These are phyloP conservation scores for Linderina pennispora DNA, from an alignment of 192 early-diverging fungal species.

Conservation along the genomic window DNA sequence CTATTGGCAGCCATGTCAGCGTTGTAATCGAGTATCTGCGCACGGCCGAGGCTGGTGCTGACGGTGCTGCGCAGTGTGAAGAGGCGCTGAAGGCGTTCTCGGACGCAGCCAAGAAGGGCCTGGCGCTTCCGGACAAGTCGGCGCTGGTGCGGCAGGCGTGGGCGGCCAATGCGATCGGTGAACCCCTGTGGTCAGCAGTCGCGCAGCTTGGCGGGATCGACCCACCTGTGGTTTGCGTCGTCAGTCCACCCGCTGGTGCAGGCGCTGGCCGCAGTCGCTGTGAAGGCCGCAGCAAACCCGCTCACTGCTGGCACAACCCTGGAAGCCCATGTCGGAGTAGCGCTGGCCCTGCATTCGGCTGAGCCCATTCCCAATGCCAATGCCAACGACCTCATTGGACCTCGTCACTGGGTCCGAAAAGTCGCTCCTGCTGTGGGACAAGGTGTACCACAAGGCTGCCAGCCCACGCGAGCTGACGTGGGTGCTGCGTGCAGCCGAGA, in stretches of 20 bases:
- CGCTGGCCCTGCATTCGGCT: conserved; percentile 46
- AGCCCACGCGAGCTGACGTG: conserved; percentile 58
- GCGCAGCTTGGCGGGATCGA: not conserved
- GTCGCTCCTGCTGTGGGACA: conserved; percentile 78
- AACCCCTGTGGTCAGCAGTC: conserved; percentile 42
- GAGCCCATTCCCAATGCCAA: conserved; percentile 20
- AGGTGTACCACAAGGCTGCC: conserved; percentile 69
- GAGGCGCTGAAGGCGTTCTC: conserved; percentile 34
- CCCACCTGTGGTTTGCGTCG: conserved; percentile 10
- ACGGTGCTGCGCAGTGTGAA: conserved; percentile 20
- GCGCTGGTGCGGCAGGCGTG: conserved; percentile 56
- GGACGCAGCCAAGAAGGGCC: conserved; percentile 44
- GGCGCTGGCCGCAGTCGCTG: conserved; percentile 45
- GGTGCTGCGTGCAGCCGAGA: conserved; percentile 56
- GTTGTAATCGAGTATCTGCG: conserved; percentile 32
- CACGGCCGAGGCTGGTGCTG: not conserved
- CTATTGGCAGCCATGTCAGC: conserved; percentile 51
- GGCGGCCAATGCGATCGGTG: conserved; percentile 53
- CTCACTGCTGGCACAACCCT: conserved; percentile 52
- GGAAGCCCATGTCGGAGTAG: conserved; percentile 59
- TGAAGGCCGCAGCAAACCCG: conserved; percentile 56
- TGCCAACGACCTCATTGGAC: conserved; percentile 10
- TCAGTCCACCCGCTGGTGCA: conserved; percentile 36
- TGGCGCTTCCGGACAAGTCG: conserved; percentile 57
- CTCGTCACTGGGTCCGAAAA: conserved; percentile 49